Evolutionary conservation across 345 rosid species (phyloP).

Genomic region (Clarkia xantiana): DNA sequence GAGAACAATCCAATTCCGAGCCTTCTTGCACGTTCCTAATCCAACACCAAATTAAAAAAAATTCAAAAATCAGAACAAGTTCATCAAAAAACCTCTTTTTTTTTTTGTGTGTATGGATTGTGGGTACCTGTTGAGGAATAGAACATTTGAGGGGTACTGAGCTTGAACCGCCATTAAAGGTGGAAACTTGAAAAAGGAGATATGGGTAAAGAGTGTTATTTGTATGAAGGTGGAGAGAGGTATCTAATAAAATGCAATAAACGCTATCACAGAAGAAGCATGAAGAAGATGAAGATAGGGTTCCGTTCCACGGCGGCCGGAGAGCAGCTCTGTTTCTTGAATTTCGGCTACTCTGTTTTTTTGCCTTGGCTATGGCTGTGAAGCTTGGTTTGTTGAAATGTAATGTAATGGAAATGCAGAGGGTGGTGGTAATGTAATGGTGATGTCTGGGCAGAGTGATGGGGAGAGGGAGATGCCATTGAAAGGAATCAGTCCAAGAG

Average conservation of each 20-base stretch:
- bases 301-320: not conserved
- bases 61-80: not conserved
- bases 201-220: slow-evolving; percentile 1
- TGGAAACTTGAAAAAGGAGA: not conserved
- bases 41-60: not conserved
- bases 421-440: too few species aligned
- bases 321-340: too few species aligned
- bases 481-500: too few species aligned
- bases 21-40: slow-evolving; percentile 21
- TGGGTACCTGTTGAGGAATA: slow-evolving; percentile 23
- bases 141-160: slow-evolving; percentile 30
- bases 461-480: too few species aligned
- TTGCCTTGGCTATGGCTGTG: too few species aligned
- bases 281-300: slow-evolving; percentile 11
- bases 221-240: slow-evolving; percentile 2
- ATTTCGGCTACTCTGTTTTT: too few species aligned
- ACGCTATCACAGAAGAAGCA: slow-evolving; percentile 30
- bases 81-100: not conserved
- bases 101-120: not conserved
- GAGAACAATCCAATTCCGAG: slow-evolving; percentile 15
- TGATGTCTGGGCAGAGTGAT: too few species aligned
- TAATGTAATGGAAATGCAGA: not conserved
- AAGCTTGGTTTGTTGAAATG: not conserved
- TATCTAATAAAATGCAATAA: slow-evolving; percentile 15
- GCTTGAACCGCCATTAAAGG: slow-evolving; percentile 35